Evolutionary conservation across 805 yeast species (phyloP), one percentile per base, ranked within the genome.

Genomic region (Candida koratica): DNA sequence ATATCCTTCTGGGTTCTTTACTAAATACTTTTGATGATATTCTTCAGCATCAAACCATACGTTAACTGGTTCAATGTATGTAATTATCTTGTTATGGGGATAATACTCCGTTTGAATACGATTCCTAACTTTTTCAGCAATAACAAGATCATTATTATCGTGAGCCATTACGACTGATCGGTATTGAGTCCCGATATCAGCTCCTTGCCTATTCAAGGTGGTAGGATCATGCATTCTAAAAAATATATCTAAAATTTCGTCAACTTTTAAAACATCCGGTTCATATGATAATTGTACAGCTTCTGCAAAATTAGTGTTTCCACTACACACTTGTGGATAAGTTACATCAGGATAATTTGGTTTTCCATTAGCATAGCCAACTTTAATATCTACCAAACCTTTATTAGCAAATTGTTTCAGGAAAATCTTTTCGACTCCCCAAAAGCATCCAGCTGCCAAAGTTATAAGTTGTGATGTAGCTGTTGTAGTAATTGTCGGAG

Each of bases 201-300:
- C 84, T 3, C 98, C 98, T 60, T 93, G 97, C 2, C 73, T 53
- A 51, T 89, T 78, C 36, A 71, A 42, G 2, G 88, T 81, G 2
- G 97, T 93, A 32, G 98, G 97, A 60, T 93, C 97, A 58, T 90
- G 98, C 57, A 87, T 86, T 51, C 82, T 71, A 67, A 87, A 89
- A 67, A 90, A 93, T 48, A 89, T 85, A 38, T 81, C 89, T 28
- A 86, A 60, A 29, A 90, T 61, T 18, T 82, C 84, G 38, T 61
- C 73, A 49, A 78, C 69, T 3, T 75, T 42, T 2, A 85, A 69
- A n/a, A 58, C 46, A 3, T 69, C 45, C 16, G 96, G 96, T 50
- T 88, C 89, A 51, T 75, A 93, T 1, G 90, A 69, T 9, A 90
- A 67, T 58, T 90, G 96, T 14, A 90, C 61, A 5, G 84, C 80